Evolutionary conservation across 1,139 yeast species (phyloP).

Genomic region (Suzukiozyma palmioleophila): DNA sequence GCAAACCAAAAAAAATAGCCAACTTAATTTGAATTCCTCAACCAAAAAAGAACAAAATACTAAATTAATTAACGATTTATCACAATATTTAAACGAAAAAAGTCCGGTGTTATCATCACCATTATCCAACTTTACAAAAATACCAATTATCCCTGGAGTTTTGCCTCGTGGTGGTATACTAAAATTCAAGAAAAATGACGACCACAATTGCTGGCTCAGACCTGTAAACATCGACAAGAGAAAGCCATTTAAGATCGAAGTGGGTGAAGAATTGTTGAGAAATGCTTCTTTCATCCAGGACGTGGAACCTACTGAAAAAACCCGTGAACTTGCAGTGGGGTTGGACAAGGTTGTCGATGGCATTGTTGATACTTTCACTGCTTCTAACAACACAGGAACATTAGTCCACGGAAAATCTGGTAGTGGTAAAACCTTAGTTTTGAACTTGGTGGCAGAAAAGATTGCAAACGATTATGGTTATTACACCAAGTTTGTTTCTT

Average conservation of each 20-base stretch:
- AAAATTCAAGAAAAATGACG: conserved; percentile 46
- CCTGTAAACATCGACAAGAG: conserved; percentile 23
- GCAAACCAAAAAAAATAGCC: conserved; percentile 29
- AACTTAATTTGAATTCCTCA: conserved; percentile 23
- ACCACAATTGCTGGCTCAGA: conserved; percentile 42
- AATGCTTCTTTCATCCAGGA: conserved; percentile 45
- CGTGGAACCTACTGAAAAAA: conserved; percentile 5
- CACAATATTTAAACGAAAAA: conserved; percentile 5
- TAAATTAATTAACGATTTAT: conserved; percentile 14
- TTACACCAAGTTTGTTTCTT: conserved; percentile 42
- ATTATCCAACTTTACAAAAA: conserved; percentile 42
- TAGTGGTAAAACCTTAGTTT: conserved; percentile 67
- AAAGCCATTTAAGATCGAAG: conserved; percentile 33
- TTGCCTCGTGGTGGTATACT: conserved; percentile 64
- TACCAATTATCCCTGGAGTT: conserved; percentile 46
- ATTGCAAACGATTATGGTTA: conserved; percentile 36
- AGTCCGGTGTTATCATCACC: conserved; percentile 20
- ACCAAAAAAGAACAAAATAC: conserved; percentile 27
- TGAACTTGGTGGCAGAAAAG: conserved; percentile 36
- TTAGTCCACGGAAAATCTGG: conserved; percentile 74
- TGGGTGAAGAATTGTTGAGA: conserved; percentile 53
- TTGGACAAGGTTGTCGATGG: conserved; percentile 43
- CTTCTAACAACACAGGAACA: conserved; percentile 48
- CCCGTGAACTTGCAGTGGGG: conserved; percentile 46
- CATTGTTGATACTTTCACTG: conserved; percentile 39